Conservation (phyloP, 1,139 yeast genomes). For the Suhomyces maxii region DNA sequence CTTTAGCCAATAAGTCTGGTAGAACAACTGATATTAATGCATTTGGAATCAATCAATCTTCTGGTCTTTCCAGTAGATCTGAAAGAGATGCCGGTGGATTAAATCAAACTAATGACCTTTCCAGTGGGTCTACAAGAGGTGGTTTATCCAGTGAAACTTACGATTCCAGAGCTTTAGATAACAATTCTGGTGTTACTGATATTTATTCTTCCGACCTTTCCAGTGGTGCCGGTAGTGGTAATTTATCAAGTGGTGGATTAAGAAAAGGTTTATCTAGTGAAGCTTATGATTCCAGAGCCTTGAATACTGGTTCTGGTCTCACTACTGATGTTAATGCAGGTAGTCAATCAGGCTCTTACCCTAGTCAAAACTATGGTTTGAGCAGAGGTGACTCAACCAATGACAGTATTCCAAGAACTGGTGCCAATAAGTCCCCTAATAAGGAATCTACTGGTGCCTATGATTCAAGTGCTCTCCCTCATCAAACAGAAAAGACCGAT, state of each 20-base stretch:
- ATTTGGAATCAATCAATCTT: not conserved
- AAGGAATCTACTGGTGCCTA: not conserved
- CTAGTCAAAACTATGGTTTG: constrained; percentile 2
- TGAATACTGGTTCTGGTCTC: not conserved
- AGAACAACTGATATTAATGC: not conserved
- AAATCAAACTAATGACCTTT: not conserved
- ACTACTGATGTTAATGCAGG: not conserved
- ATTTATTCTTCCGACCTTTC: not conserved
- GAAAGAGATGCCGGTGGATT: not conserved
- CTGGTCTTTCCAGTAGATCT: not conserved
- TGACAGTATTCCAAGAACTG: constrained; percentile 5
- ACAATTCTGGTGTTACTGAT: not conserved
- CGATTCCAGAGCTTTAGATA: not conserved
- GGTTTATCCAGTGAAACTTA: constrained; percentile 1
- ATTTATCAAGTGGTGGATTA: not conserved
- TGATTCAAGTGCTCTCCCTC: not conserved
- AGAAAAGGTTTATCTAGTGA: constrained; percentile 1
- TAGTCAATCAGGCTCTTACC: not conserved
- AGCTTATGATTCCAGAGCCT: not conserved
- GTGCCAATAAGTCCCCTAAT: not conserved
- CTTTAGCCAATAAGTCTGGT: constrained; percentile 1
- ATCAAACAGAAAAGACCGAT: not conserved
- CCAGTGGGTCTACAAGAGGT: constrained; percentile 3
- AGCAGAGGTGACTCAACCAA: not conserved
- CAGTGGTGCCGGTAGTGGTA: not conserved